Evolutionary conservation across 1,284 basidiomycete species (phyloP), one percentile per base, ranked within the genome.

Genomic region (Earliella scabrosa): DNA sequence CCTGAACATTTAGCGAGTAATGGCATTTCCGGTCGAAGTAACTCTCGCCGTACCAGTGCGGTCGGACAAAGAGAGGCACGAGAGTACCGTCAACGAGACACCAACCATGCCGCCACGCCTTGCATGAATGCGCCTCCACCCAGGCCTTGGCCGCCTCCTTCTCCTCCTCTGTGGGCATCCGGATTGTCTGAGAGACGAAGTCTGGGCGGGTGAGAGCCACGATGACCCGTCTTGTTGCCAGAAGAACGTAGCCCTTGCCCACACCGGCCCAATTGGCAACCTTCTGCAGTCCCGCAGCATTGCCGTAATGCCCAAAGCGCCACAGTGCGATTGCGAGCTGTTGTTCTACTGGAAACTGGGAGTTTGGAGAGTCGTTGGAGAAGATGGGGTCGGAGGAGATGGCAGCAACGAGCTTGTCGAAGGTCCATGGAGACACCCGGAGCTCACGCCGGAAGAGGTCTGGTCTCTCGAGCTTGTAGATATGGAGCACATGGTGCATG

Each of bases 41-140:
- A 13, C 58, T 66, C 35, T 77, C 69, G 5, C 75, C 73, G 62
- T 67, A 68, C 51, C 62, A 67, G 3, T 55, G 60, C 9, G 75
- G 76, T 21, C 61, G 61, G 7, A 69, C 61, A 39, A 60, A 65
- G 1, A 77, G 66, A 1, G 71, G 70, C 9, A 77, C 58, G 2
- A 75, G 56, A 1, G 71, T 77, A 1, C 76, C 74, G 66, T 78
- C 75, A 8, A 76, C 73, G 32, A 76, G 64, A 69, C 49, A 26
- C 59, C 77, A 11, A 9, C 76, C 73, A 59, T 68, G 57, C 8
- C 67, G 50, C 73, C 72, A 76, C 14, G 59, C 70, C 16, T 51
- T 35, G 59, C 75, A 76, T 2, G 71, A 72, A 16, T 57, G 45
- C 6, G 36, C 41, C 44, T 69, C 64, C 2, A 75, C 71, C 73